Base-by-base conservation (phyloP, 139 green algal genomes). In the Picochlorum costavermella region DNA sequence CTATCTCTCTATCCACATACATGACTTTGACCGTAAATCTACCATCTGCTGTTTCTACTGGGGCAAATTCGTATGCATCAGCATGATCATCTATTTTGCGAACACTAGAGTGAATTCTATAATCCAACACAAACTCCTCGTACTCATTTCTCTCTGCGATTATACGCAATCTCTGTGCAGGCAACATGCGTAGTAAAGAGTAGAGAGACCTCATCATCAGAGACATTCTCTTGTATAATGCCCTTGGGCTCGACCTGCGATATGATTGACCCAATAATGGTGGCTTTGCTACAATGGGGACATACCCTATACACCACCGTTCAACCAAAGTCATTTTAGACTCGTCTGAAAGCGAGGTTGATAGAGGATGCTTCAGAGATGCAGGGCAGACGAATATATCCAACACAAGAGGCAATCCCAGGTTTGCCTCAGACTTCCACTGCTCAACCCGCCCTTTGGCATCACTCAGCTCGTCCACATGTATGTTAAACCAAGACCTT, bases 191-290 rank as follows among this genome's bases (percentile, higher is more conserved):
- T 14, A 86, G 65, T 56, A 88, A 86, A 44, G 61, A 81, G 75
- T 81, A 87, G 31, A 92, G 70, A 2, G 85, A 82, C 23, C 86
- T 74, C 10, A 90, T 46, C 51, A 87, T 65, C 40, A 92, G 69
- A 28, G 80, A 68, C 31, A 83, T 66, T 36, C 77, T 73, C 61
- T 86, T 86, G 63, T 86, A 86, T 8, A 86, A 64, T 1, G 60
- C 63, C 10, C 56, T 36, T 5, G 79, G 77, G 43, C 75, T 76
- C 49, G 79, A 62, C 17, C 70, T 40, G 33, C 33, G 33, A 40
- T 40, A 40, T 40, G 33, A 40, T 40, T 40, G 33, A 9, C 33
- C 33, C 33, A 40, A 40, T 13, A 40, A 8, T 40, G 33, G 33
- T 40, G 33, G 33, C 33, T 40, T 40, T 13, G 33, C 33, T 12